These are phyloP conservation scores for Syzygium jambos DNA, from an alignment of 345 rosid genomes.

Conservation along the genomic window DNA sequence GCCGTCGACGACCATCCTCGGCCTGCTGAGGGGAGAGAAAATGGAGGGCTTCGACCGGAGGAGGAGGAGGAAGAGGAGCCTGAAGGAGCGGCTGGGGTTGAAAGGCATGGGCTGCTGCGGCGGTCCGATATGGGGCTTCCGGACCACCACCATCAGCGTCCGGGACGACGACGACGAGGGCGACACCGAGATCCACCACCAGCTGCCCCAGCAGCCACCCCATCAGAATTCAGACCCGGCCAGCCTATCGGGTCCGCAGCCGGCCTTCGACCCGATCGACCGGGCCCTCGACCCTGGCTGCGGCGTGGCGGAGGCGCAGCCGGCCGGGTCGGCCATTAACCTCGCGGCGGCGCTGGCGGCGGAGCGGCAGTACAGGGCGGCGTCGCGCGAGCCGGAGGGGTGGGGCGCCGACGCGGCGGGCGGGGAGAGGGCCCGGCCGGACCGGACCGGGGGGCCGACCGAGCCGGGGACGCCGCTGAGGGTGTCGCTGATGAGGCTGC, in stretches of 20 bases:
- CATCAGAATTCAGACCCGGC: slow-evolving; percentile 1
- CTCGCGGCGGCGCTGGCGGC: slow-evolving; percentile 88
- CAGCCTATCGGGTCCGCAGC: neutral
- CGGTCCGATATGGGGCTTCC: slow-evolving; percentile 44
- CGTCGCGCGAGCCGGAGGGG: slow-evolving; percentile 13
- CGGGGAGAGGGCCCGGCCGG: neutral
- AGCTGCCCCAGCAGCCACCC: neutral
- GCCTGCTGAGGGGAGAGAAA: slow-evolving; percentile 36
- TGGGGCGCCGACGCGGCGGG: neutral
- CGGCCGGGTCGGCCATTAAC: slow-evolving; percentile 47
- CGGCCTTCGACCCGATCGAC: neutral
- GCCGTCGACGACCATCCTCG: slow-evolving; percentile 33
- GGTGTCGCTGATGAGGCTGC: slow-evolving; percentile 70
- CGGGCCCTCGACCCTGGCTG: neutral
- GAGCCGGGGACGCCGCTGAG: slow-evolving; percentile 42
- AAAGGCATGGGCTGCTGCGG: slow-evolving; percentile 69
- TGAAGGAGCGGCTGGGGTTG: slow-evolving; percentile 60
- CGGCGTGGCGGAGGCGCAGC: slow-evolving; percentile 1
- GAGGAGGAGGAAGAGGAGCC: slow-evolving; percentile 24
- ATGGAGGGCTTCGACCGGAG: slow-evolving; percentile 42
- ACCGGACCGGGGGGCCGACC: neutral
- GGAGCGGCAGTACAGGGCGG: slow-evolving; percentile 49
- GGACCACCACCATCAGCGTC: slow-evolving; percentile 27
- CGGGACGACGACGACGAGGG: slow-evolving; percentile 28
- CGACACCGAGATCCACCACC: slow-evolving; percentile 6